These are phyloP conservation scores for Aspergillus texensis DNA, from an alignment of 2,329 filamentous ascomycete species.

Conservation along the genomic window DNA sequence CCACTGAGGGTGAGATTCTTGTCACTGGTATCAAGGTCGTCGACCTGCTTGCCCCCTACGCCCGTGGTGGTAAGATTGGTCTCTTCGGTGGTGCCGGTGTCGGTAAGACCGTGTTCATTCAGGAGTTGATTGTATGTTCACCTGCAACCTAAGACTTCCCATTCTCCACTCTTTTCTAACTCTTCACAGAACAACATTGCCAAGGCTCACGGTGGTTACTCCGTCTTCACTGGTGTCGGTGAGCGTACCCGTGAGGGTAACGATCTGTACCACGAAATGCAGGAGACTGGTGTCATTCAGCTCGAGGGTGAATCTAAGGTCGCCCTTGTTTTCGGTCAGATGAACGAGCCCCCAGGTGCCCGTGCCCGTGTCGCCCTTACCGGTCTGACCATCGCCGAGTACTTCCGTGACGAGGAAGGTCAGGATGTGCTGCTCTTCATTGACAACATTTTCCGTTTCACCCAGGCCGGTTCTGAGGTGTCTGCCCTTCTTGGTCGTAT, in stretches of 20 bases:
- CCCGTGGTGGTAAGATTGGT: slow-evolving; percentile 99
- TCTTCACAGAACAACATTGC: slow-evolving; percentile 91
- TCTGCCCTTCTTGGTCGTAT: slow-evolving; percentile 99
- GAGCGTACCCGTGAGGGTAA: slow-evolving; percentile 99
- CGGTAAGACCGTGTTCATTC: slow-evolving; percentile 99
- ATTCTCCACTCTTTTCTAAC: not conserved
- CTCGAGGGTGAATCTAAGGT: slow-evolving; percentile 99
- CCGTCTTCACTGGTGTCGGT: slow-evolving; percentile 99
- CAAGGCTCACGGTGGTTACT: slow-evolving; percentile 99
- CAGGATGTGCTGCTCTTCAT: slow-evolving; percentile 99
- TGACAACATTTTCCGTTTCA: slow-evolving; percentile 99
- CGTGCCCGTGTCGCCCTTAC: slow-evolving; percentile 99
- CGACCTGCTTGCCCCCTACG: slow-evolving; percentile 97
- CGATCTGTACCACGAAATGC: slow-evolving; percentile 99
- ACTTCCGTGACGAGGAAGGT: slow-evolving; percentile 78
- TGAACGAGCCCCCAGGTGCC: slow-evolving; percentile 99
- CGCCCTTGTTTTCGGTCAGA: slow-evolving; percentile 98
- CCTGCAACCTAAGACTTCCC: not conserved
- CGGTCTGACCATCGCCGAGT: slow-evolving; percentile 69
- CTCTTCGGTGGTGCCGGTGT: slow-evolving; percentile 99
- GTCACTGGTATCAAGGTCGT: slow-evolving; percentile 99
- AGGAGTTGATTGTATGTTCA: slow-evolving; percentile 82
- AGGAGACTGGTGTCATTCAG: slow-evolving; percentile 99
- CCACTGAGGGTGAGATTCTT: slow-evolving; percentile 92
- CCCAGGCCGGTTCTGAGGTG: slow-evolving; percentile 99